These are phyloP conservation scores for Lagenaria siceraria DNA, from an alignment of 306 rosid species.

Conservation along the genomic window DNA sequence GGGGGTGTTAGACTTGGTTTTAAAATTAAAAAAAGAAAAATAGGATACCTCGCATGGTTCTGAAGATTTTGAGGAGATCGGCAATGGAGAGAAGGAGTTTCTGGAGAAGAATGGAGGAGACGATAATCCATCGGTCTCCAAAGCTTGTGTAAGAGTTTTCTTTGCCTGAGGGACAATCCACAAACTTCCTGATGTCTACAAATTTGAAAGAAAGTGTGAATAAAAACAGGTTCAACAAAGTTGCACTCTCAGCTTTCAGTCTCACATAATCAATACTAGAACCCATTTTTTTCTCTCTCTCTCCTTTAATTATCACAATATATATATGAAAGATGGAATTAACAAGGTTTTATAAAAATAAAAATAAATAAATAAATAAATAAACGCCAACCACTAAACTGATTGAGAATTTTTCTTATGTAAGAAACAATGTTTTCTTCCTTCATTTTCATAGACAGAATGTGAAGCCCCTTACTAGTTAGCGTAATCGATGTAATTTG, in stretches of 20 bases:
- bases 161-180: constrained; percentile 18
- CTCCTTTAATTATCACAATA: not conserved
- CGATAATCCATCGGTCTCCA: constrained; percentile 46
- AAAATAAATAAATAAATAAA: accelerated
- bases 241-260: constrained; percentile 38
- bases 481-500: too few species aligned
- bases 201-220: constrained; percentile 25
- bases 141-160: not conserved
- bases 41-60: not conserved
- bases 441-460: too few species aligned
- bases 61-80: constrained; percentile 1
- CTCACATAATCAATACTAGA: constrained; percentile 15
- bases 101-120: constrained; percentile 33
- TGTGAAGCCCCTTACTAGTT: too few species aligned
- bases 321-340: too few species aligned
- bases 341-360: too few species aligned
- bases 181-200: constrained; percentile 18
- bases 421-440: too few species aligned
- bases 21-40: too few species aligned
- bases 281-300: not conserved
- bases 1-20: too few species aligned
- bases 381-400: too few species aligned
- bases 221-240: constrained; percentile 18
- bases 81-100: constrained; percentile 2
- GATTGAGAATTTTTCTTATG: too few species aligned